Conservation (phyloP, 2,329 filamentous ascomycete genomes). For the Coniochaeta pulveracea region DNA sequence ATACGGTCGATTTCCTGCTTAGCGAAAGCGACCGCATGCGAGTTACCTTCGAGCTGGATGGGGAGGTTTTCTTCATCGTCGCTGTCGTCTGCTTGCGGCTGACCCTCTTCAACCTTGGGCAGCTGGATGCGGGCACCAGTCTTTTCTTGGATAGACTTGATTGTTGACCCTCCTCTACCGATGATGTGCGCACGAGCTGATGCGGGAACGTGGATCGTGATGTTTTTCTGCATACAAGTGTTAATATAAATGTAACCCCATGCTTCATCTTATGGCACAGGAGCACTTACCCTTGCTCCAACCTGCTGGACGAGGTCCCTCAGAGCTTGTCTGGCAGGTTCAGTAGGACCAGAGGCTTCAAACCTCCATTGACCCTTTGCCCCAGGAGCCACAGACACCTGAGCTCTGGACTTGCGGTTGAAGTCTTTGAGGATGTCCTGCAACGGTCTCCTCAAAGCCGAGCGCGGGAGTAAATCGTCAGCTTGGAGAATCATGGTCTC, state of each 20-base stretch:
- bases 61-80: conserved; percentile 78
- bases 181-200: conserved; percentile 85
- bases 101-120: conserved; percentile 62
- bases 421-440: conserved; percentile 81
- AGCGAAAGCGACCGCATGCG: conserved; percentile 75
- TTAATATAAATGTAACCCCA: neutral
- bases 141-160: conserved; percentile 80
- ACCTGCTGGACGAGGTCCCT: conserved; percentile 84
- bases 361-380: conserved; percentile 66
- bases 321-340: conserved; percentile 76
- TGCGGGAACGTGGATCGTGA: conserved; percentile 70
- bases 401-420: conserved; percentile 83
- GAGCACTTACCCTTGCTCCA: conserved; percentile 59
- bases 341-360: conserved; percentile 72
- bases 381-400: conserved; percentile 65
- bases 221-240: conserved; percentile 26
- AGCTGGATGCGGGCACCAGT: conserved; percentile 87
- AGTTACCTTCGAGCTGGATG: conserved; percentile 83
- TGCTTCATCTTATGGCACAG: neutral
- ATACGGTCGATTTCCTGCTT: conserved; percentile 77
- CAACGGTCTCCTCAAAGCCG: conserved; percentile 74
- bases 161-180: conserved; percentile 78
- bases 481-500: conserved; percentile 66
- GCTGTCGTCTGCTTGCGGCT: conserved; percentile 40
- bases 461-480: conserved; percentile 63